These are phyloP conservation scores for Cercospora zeina DNA, from an alignment of 2,329 filamentous ascomycete species.

Conservation along the genomic window DNA sequence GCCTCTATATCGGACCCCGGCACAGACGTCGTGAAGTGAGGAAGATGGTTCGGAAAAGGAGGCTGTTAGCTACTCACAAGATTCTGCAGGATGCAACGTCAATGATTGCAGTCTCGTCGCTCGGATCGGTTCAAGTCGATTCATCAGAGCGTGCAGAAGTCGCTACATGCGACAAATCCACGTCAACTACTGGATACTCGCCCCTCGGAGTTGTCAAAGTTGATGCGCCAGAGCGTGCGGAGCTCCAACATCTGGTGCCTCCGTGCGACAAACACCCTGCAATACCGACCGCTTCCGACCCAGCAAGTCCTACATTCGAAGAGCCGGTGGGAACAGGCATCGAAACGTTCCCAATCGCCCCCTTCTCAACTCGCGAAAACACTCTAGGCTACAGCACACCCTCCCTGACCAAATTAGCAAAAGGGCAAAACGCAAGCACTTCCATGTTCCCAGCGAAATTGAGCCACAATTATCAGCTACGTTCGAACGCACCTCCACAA, in stretches of 20 bases:
- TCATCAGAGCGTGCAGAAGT: background rate
- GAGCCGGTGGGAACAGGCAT: background rate
- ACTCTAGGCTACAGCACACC: background rate
- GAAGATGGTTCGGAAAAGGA: background rate
- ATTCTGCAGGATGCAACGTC: no score
- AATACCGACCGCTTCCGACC: background rate
- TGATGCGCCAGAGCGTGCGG: background rate
- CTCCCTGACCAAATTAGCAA: background rate
- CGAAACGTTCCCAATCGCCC: background rate
- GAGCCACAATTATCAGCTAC: no score
- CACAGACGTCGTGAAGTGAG: background rate
- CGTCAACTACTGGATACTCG: background rate
- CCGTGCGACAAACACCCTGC: background rate
- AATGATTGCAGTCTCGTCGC: background rate
- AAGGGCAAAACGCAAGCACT: background rate
- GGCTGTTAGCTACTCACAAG: background rate
- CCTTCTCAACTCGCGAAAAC: background rate
- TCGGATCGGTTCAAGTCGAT: background rate
- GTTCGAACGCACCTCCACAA: no score
- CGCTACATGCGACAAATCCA: background rate
- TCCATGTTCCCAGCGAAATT: background rate
- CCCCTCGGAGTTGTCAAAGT: background rate
- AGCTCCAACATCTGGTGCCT: background rate
- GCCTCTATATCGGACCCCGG: background rate
- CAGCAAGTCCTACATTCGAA: background rate